Percentiles rank a stretch among this genome's conserved stretches.
These are phyloP conservation scores for Mycosphaerelloides madeirae DNA, from an alignment of 2,329 filamentous ascomycete genomes.

Conservation along the genomic window DNA sequence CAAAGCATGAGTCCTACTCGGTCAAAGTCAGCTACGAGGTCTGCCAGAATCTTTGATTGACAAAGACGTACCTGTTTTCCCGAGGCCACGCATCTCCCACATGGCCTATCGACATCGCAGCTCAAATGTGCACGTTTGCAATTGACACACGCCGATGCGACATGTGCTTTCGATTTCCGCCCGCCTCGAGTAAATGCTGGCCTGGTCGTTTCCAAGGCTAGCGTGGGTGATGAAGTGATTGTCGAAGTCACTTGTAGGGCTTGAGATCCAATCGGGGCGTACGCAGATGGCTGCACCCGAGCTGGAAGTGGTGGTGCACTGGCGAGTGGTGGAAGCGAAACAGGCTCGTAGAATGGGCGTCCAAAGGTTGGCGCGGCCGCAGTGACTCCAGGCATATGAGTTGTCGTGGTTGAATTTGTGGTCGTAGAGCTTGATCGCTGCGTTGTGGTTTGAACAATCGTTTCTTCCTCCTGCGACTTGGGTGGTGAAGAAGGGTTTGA, in stretches of 20 bases:
- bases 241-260: too few relatives aligned
- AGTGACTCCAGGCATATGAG: slow-evolving; percentile 18
- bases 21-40: slow-evolving; percentile 10
- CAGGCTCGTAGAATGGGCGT: slow-evolving; percentile 10
- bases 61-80: slow-evolving; percentile 57
- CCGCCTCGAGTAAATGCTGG: slow-evolving; percentile 17
- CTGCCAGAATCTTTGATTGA: slow-evolving; percentile 1
- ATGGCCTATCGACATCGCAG: slow-evolving; percentile 65
- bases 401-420: slow-evolving; percentile 1
- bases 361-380: slow-evolving; percentile 8
- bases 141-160: slow-evolving; percentile 78
- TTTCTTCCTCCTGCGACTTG: slow-evolving; percentile 14
- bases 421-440: slow-evolving; percentile 1
- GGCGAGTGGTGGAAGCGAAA: slow-evolving; percentile 1
- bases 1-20: slow-evolving; percentile 68
- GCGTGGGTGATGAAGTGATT: too few relatives aligned
- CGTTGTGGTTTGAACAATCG: slow-evolving; percentile 5
- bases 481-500: slow-evolving; percentile 45
- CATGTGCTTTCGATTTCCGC: slow-evolving; percentile 55
- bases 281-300: too few relatives aligned
- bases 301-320: slow-evolving; percentile 1
- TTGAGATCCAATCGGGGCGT: too few relatives aligned
- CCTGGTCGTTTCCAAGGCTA: not conserved
- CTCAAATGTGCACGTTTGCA: slow-evolving; percentile 78
- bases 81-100: slow-evolving; percentile 70